Base-by-base conservation (phyloP, 306 rosid genomes). In the Mimosa bimucronata region DNA sequence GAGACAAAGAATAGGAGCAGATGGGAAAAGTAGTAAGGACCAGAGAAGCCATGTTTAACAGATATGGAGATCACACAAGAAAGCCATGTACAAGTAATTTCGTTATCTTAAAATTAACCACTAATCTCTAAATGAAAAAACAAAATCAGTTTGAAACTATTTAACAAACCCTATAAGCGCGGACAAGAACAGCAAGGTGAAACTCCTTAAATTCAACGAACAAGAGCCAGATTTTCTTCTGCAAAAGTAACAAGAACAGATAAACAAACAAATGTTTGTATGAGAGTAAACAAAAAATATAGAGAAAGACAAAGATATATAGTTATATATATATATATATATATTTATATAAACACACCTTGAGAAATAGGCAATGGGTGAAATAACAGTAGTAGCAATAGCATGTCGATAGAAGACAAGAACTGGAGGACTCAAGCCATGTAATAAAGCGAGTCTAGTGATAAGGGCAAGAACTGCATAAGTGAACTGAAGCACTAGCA, bases 371-470 rank as follows among this genome's bases (percentile, higher is more conserved):
- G 89, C 81, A 2, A 83, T 5, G 9, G 93, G 93, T 9, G 83
- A 79, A 62, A 91, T 82, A 8, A 79, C 66, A 68, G 76, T 15
- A 21, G 96, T 89, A 28, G 93, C 93, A 41, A 87, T 68, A 72
- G 81, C 87, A 23, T 86, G 85, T 28, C 91, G 82, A 14, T 89
- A 91, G 2, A 89, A 77, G 1, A 91, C 82, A 75, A 84, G 87
- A 0, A 89, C 93, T 29, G 77, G 55, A 2, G 93, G 90, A n/a
- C 79, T 91, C 91, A 89, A 84, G 42, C 96, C 96, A 5, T 81
- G 58, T 50, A 89, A 29, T 3, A 91, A 60, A 40, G 82, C 86
- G 4, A 67, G 53, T 82, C 89, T 83, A 23, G 84, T 79, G 34
- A 77, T 62, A 9, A 91, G 83, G 50, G 82, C 53, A 65, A 79